Evolutionary conservation across 768 basidiomycete species (phyloP), one percentile per base, ranked within the genome.

Genomic region (Candolleomyces eurysporus): DNA sequence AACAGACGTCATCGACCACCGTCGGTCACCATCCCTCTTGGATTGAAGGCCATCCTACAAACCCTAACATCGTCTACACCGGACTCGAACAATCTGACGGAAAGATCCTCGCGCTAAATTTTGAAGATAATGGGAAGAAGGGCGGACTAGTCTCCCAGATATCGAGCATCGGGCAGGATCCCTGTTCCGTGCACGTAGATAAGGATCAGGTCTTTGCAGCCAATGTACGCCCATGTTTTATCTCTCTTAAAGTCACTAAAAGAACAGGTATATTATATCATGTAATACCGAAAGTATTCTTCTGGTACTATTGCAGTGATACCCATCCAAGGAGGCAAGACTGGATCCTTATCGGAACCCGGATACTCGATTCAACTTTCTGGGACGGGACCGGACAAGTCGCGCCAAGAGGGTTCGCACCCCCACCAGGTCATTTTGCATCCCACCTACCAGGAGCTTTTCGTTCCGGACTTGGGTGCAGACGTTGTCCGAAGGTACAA

Each of bases 401-500:
- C 82, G 19, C 82, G 93, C 39, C 94, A 95, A 69, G 82, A 86
- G 59, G 72, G 76, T 5, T 80, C 91, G 4, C 94, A 95, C 68
- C 89, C 91, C 0, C 93, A 94, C 73, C 89, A 94, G 67, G 84
- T 87, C 39, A 67, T 81, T 60, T 67, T 86, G 14, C 79, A 83
- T 45, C 71, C 79, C 32, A 72, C 76, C 17, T 76, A 79, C 52
- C 67, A 76, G 30, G 89, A 91, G 64, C 73, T 94, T 13, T 79
- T 92, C 48, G 79, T 92, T 1, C 85, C 90, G 1, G 91, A 94
- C 71, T 76, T 95, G 6, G 92, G 92, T 4, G 79, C 83, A 3
- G 93, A 94, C 69, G 79, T 79, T 57, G 81, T 92, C 16, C 86
- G 82, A 73, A 76, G 83, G 59, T 76, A 88, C 61, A 75, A 73